Conservation (phyloP, 2,329 filamentous ascomycete genomes). For the Fusarium fracticaudum region DNA sequence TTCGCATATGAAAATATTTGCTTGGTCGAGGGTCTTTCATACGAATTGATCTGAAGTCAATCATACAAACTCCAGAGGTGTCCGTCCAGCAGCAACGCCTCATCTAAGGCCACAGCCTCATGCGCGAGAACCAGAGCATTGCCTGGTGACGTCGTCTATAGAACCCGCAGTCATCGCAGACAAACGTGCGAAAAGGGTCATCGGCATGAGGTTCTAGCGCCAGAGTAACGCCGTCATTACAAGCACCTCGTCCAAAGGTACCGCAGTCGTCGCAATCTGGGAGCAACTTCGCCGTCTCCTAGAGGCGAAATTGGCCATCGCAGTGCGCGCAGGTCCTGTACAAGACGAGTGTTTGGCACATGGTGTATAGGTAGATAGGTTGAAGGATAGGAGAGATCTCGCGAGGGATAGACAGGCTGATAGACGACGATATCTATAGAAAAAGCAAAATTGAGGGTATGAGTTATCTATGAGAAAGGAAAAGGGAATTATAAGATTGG, state of each 20-base stretch:
- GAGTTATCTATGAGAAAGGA: not conserved
- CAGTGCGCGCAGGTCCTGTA: constrained; percentile 34
- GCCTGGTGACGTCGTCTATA: constrained; percentile 11
- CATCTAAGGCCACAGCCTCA: constrained; percentile 12
- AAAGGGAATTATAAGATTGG: not conserved
- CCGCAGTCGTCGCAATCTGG: constrained; percentile 34
- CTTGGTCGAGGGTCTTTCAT: not conserved
- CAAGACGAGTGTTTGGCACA: constrained; percentile 32
- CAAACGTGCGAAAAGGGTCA: constrained; percentile 17
- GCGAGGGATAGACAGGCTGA: not conserved
- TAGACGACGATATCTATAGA: not conserved
- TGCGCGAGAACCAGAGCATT: constrained; percentile 15
- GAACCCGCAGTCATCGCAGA: constrained; percentile 18
- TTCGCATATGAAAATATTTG: not conserved
- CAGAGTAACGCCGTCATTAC: constrained; percentile 27
- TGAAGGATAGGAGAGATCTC: not conserved
- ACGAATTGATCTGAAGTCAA: not conserved
- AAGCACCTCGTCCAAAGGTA: constrained; percentile 26
- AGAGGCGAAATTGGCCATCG: constrained; percentile 23
- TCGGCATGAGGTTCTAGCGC: constrained; percentile 21
- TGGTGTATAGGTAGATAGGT: not conserved
- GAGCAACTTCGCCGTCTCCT: constrained; percentile 31
- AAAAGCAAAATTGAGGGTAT: not conserved
- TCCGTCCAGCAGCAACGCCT: not conserved
- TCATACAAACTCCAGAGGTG: not conserved